Conservation (phyloP, 2,329 filamentous ascomycete species). For the Dryadomyces quercus-mongolicae region DNA sequence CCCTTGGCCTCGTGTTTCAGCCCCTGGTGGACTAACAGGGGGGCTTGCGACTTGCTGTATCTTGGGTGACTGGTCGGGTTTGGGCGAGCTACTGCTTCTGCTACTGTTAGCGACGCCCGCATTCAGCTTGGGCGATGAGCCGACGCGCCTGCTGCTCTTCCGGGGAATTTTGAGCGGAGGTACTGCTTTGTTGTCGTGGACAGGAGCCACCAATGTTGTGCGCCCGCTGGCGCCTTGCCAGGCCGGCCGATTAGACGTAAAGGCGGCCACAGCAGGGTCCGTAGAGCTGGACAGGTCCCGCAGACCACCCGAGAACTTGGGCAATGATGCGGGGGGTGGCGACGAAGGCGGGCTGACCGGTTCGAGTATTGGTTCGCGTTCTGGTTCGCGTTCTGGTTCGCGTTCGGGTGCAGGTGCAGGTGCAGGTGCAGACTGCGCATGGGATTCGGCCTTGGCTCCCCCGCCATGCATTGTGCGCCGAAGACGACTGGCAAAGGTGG, state of each 20-base stretch:
- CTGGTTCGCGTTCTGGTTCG: no score
- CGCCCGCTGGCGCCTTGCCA: constrained; percentile 68
- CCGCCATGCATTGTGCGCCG: constrained; percentile 25
- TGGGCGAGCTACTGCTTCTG: neutral
- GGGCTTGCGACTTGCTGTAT: constrained; percentile 15
- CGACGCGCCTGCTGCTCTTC: constrained; percentile 32
- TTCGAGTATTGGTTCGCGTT: no score
- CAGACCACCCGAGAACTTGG: neutral
- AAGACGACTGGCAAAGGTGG: constrained; percentile 32
- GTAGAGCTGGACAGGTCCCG: neutral
- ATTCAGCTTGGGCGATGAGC: constrained; percentile 12
- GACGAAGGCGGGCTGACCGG: neutral
- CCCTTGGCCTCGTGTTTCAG: constrained; percentile 17
- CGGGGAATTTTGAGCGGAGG: constrained; percentile 44
- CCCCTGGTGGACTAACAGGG: constrained; percentile 17
- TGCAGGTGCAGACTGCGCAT: no score
- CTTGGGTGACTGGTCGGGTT: no score
- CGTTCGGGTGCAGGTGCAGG: neutral
- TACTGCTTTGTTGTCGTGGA: constrained; percentile 46
- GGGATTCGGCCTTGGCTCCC: neutral
- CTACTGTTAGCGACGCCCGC: constrained; percentile 4
- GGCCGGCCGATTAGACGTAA: constrained; percentile 34
- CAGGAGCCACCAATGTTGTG: constrained; percentile 48
- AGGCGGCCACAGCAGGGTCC: constrained; percentile 22
- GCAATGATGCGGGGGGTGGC: no score